Percentiles rank a stretch among this genome's conserved stretches.
These are phyloP conservation scores for Epichloe gansuensis DNA, from an alignment of 2,329 filamentous ascomycete species.

Conservation along the genomic window DNA sequence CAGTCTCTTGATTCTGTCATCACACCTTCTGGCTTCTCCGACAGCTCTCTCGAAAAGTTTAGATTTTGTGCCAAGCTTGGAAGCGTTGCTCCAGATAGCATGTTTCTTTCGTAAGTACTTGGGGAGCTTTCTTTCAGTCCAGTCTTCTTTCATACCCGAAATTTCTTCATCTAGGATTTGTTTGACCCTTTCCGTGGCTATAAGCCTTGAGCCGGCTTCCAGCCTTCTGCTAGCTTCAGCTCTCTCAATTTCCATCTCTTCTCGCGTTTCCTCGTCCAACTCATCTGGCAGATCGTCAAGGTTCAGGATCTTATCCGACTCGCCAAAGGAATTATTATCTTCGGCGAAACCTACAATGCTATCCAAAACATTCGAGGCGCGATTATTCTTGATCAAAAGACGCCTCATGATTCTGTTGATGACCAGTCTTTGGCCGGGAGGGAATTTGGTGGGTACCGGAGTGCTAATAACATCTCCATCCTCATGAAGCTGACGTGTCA, in stretches of 20 bases:
- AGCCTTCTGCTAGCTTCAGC: slow-evolving; percentile 5
- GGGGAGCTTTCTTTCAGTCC: slow-evolving; percentile 46
- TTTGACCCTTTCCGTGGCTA: slow-evolving; percentile 30
- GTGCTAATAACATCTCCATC: slow-evolving; percentile 16
- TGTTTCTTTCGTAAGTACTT: slow-evolving; percentile 44
- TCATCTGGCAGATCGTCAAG: slow-evolving; percentile 18
- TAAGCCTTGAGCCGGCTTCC: slow-evolving; percentile 18
- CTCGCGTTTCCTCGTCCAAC: slow-evolving; percentile 42
- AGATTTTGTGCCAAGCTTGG: slow-evolving; percentile 22
- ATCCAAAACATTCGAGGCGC: slow-evolving; percentile 1
- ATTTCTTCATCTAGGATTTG: slow-evolving; percentile 42
- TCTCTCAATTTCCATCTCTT: slow-evolving; percentile 41
- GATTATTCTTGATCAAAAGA: slow-evolving; percentile 22
- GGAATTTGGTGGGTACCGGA: slow-evolving; percentile 16
- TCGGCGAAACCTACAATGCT: not conserved
- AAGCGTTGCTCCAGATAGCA: slow-evolving; percentile 46
- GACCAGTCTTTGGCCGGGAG: slow-evolving; percentile 31
- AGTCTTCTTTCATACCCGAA: slow-evolving; percentile 34
- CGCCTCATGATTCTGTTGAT: slow-evolving; percentile 28
- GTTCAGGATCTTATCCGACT: slow-evolving; percentile 31
- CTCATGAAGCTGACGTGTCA: slow-evolving; percentile 14
- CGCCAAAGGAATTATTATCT: slow-evolving; percentile 8
- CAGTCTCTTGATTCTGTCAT: slow-evolving; percentile 42
- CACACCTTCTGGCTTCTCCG: slow-evolving; percentile 27
- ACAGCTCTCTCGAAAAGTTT: slow-evolving; percentile 32